phyloP scores from a whole-genome alignment of 805 yeast species.

The Kuraishia floccosa region DNA sequence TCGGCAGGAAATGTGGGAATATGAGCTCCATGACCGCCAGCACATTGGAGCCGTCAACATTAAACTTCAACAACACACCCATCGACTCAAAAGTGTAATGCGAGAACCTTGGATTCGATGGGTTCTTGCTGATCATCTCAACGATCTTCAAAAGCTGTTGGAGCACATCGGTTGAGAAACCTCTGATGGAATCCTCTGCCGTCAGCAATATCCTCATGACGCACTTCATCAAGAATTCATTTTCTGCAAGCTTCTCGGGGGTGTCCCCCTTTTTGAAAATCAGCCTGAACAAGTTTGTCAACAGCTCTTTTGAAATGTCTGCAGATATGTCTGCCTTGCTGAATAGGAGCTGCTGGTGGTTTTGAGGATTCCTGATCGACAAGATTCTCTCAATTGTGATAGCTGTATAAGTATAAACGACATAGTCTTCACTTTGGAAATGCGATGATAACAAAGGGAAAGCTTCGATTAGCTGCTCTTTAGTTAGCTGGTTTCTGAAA shows the following conservation, averaged over 20 bases:
- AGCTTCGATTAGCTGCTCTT: conserved; percentile 68
- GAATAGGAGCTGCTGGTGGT: conserved; percentile 49
- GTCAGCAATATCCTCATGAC: conserved; percentile 73
- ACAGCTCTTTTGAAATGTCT: conserved; percentile 42
- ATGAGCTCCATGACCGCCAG: conserved; percentile 35
- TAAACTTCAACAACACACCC: conserved; percentile 58
- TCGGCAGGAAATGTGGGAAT: conserved; percentile 54
- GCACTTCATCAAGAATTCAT: conserved; percentile 86
- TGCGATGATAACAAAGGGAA: conserved; percentile 70
- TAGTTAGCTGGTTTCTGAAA: conserved; percentile 88
- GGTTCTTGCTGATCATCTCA: conserved; percentile 67
- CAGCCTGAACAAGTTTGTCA: conserved; percentile 55
- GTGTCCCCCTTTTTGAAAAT: conserved; percentile 47
- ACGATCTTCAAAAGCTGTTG: conserved; percentile 63
- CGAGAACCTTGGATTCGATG: conserved; percentile 89
- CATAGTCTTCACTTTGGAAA: conserved; percentile 55
- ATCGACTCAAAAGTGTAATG: conserved; percentile 88
- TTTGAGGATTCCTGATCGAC: conserved; percentile 55
- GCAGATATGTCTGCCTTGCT: conserved; percentile 62
- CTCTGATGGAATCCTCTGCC: conserved; percentile 51
- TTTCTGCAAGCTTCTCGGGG: conserved; percentile 91
- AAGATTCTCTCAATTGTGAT: conserved; percentile 84
- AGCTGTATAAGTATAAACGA: conserved; percentile 88
- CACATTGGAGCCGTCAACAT: conserved; percentile 21
- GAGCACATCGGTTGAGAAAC: conserved; percentile 34